Evolutionary conservation across 306 rosid species (phyloP), one percentile per base, ranked within the genome.

Genomic region (Prunus salicina): DNA sequence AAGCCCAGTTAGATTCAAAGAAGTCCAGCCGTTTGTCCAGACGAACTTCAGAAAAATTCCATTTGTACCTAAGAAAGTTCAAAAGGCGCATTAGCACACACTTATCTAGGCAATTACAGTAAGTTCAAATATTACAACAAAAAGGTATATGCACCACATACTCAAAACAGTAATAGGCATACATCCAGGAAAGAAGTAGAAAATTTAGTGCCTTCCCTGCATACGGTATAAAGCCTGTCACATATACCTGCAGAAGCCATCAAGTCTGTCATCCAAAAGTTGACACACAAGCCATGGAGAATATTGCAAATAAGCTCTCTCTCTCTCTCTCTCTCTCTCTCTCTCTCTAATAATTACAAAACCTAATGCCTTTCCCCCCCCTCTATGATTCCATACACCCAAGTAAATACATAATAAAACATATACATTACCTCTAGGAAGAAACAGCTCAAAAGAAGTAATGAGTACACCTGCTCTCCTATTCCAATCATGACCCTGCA

Each of bases 81-180:
- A 69, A 71, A 80, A 79, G 47, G 49, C n/a, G 65, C 7, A 72
- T 20, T 45, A 77, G 53, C 68, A 76, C 49, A 63, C 62, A 82
- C 45, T 12, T 63, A 47, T 56, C 18, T 56, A 64, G 61, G 51
- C 71, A 63, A 72, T 76, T 52, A 38, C 43, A 34, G 55, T 60
- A 34, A 46, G 81, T 51, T 69, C 30, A 83, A 69, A 27, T 73
- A 67, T 57, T 38, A 78, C 77, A 62, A 45, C 82, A 69, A 46
- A 74, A 68, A 49, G 58, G 28, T 41, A 57, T 19, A 79, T 20
- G 75, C 65, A 67, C 61, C 84, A 88, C 97, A 47, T 94, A 94
- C 98, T 94, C 98, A 73, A 94, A 94, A 84, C 96, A 87, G 84
- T 90, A 94, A 78, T 94, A 94, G 82, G 98, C 98, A 80, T 95